Evolutionary conservation across 306 rosid genomes (phyloP), one percentile per base, ranked within the genome.

Genomic region (Amphicarpaea edgeworthii): DNA sequence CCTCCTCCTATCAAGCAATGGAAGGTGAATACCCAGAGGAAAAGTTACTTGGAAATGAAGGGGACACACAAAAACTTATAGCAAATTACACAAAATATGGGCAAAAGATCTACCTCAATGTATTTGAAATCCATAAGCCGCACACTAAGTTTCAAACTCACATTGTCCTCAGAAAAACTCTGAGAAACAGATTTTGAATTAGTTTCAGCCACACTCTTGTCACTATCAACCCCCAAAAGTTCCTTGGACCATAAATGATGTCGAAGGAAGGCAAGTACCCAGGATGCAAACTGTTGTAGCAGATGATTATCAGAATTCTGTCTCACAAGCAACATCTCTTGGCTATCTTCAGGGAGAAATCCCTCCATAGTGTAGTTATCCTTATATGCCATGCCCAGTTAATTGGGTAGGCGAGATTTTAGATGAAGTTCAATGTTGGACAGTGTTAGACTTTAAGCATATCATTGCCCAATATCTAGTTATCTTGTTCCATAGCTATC

Each of bases 301-400:
- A 89, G 86, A 78, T 76, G 90, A 79, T 82, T 90, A 85, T 90
- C 89, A 70, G 97, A 86, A 79, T 84, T 89, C 83, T 92, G 96
- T 8, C 97, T 97, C 78, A 95, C 90, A 34, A 92, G 97, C 89
- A 89, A 95, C 82, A 95, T 77, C 75, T 95, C 98, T 84, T 95
- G 98, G n/a, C n/a, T n/a, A n/a, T n/a, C n/a, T n/a, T n/a, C n/a
- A n/a, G n/a, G n/a, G n/a, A n/a, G n/a, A n/a, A n/a, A n/a, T n/a
- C n/a, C n/a, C n/a, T n/a, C n/a, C n/a, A n/a, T n/a, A n/a, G n/a
- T n/a, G n/a, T n/a, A n/a, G n/a, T n/a, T n/a, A n/a, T n/a, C n/a
- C n/a, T n/a, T n/a, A n/a, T n/a, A n/a, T n/a, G n/a, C n/a, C n/a
- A n/a, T n/a, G n/a, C n/a, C n/a, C n/a, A n/a, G n/a, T n/a, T n/a